Evolutionary conservation across 1,139 yeast species (phyloP).

Genomic region (Protomyces arabidopsidicola): DNA sequence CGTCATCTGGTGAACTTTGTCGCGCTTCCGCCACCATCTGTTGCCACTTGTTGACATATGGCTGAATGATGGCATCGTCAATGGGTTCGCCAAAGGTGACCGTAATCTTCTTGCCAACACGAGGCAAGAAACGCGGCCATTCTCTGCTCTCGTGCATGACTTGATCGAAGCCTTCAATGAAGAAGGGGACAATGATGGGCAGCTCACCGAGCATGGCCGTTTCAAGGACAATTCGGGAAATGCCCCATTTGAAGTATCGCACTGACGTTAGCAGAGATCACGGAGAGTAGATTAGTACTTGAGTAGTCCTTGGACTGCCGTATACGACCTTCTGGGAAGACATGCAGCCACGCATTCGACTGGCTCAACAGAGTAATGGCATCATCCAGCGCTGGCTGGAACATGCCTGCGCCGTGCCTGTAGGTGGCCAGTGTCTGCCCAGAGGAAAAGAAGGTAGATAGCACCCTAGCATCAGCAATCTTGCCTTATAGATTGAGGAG

Average conservation of each 20-base stretch:
- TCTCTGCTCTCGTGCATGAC: slow-evolving; percentile 67
- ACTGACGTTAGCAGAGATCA: slow-evolving; percentile 46
- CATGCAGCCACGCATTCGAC: slow-evolving; percentile 66
- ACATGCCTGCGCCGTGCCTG: slow-evolving; percentile 88
- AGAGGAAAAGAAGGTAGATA: slow-evolving; percentile 58
- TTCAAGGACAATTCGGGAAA: slow-evolving; percentile 75
- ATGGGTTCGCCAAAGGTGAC: slow-evolving; percentile 71
- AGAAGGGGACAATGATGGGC: slow-evolving; percentile 74
- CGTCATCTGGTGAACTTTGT: slow-evolving; percentile 2
- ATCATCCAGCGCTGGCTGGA: slow-evolving; percentile 86
- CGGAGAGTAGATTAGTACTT: not conserved
- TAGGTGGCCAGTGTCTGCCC: slow-evolving; percentile 84
- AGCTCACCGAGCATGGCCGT: slow-evolving; percentile 48
- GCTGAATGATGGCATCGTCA: slow-evolving; percentile 52
- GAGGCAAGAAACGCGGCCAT: slow-evolving; percentile 56
- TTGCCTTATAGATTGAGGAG: not conserved
- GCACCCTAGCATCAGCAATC: not conserved
- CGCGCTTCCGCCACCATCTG: slow-evolving; percentile 64
- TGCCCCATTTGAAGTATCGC: slow-evolving; percentile 96
- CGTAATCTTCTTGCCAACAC: slow-evolving; percentile 63
- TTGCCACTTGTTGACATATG: slow-evolving; percentile 36
- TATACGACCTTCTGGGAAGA: slow-evolving; percentile 93
- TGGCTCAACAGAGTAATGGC: slow-evolving; percentile 75
- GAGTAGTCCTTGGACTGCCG: slow-evolving; percentile 65
- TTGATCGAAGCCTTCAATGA: slow-evolving; percentile 78